These are phyloP conservation scores for Sporothrix sp. DNA, from an alignment of 2,329 filamentous ascomycete genomes.

Conservation along the genomic window DNA sequence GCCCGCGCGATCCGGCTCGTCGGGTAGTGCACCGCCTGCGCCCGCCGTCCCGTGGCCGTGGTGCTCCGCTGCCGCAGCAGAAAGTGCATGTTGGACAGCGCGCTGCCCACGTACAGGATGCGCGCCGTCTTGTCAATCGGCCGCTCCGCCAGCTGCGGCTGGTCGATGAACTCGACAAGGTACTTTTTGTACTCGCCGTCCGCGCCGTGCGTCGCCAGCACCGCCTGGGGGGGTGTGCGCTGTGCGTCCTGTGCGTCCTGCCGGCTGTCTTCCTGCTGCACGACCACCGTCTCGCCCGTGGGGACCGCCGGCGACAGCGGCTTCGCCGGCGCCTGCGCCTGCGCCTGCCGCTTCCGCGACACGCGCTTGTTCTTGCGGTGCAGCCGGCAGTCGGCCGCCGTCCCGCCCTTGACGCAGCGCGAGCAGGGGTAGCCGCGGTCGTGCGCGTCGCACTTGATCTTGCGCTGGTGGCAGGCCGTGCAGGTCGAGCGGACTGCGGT, in stretches of 20 bases:
- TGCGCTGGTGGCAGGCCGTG: constrained; percentile 9
- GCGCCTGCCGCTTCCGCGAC: neutral
- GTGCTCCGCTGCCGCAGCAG: constrained; percentile 1
- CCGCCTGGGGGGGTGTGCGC: too few species aligned
- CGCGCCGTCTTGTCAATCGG: neutral
- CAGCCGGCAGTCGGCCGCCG: neutral
- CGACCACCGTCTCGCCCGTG: neutral
- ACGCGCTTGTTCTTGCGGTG: constrained; percentile 6
- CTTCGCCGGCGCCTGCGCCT: neutral
- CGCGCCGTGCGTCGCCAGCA: neutral
- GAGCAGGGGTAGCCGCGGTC: constrained; percentile 8
- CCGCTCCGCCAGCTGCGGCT: constrained; percentile 2
- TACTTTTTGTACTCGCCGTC: constrained; percentile 8
- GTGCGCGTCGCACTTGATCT: constrained; percentile 9
- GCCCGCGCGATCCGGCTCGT: neutral
- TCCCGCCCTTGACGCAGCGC: constrained; percentile 5
- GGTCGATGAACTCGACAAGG: constrained; percentile 5
- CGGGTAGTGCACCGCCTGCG: neutral
- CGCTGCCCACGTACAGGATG: constrained; percentile 3
- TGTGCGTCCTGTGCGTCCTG: too few species aligned
- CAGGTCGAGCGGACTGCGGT: neutral
- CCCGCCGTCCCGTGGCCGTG: neutral
- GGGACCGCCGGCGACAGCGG: neutral
- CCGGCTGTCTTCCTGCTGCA: neutral
- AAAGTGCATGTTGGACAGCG: constrained; percentile 1